These are phyloP conservation scores for Clavaria fumosa DNA, from an alignment of 768 basidiomycete genomes.

Conservation along the genomic window DNA sequence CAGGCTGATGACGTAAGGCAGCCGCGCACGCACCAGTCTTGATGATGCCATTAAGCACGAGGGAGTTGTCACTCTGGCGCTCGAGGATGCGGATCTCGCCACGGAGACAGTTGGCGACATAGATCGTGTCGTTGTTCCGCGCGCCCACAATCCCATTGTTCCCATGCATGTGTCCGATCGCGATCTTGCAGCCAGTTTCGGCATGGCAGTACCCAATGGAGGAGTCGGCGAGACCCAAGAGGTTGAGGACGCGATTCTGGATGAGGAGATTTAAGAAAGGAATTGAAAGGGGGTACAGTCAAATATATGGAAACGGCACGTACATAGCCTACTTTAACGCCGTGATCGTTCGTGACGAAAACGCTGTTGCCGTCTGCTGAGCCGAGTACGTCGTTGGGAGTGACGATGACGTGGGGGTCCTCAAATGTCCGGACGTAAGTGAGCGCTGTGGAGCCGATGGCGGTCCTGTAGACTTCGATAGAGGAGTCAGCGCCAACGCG, in stretches of 20 bases:
- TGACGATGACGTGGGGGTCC: constrained; percentile 32
- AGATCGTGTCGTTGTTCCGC: constrained; percentile 42
- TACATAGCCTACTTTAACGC: constrained; percentile 38
- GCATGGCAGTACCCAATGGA: constrained; percentile 53
- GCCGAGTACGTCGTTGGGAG: constrained; percentile 65
- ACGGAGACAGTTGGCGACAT: constrained; percentile 32
- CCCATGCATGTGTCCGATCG: constrained; percentile 30
- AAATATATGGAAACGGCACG: constrained; percentile 11
- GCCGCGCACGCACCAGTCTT: constrained; percentile 27
- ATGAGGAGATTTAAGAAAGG: too few relatives aligned
- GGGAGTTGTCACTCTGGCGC: constrained; percentile 38
- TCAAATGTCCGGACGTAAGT: constrained; percentile 42
- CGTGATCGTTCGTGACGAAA: constrained; percentile 57
- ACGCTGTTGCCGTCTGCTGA: constrained; percentile 46
- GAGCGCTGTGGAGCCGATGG: constrained; percentile 26
- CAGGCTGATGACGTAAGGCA: background rate
- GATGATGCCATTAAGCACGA: constrained; percentile 39
- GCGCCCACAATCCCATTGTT: constrained; percentile 50
- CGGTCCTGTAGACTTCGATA: constrained; percentile 53
- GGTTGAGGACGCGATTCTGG: constrained; percentile 10
- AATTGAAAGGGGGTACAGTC: too few relatives aligned
- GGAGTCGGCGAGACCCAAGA: constrained; percentile 22
- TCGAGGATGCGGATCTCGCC: constrained; percentile 41
- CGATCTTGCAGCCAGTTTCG: constrained; percentile 44
- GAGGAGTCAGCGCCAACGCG: constrained; percentile 53